A percentile compares a stretch with the other conserved stretches of the same genome.
phyloP scores from a whole-genome alignment of 208 protist genomes.

The Leishmania amazonensis region DNA sequence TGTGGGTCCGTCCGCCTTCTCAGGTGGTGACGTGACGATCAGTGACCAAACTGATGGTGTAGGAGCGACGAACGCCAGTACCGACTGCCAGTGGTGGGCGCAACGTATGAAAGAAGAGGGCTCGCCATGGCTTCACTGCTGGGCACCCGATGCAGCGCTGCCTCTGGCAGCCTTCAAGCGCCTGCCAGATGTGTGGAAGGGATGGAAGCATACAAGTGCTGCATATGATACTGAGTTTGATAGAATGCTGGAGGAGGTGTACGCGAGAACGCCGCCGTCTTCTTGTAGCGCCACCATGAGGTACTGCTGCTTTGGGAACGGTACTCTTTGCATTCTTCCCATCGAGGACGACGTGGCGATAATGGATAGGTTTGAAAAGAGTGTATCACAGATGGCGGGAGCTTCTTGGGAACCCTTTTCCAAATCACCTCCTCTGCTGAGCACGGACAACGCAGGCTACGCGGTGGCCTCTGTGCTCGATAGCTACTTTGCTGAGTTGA shows the following conservation, averaged over 20 bases:
- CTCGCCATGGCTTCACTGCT: constrained; percentile 1
- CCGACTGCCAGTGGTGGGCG: constrained; percentile 4
- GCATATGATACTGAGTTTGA: constrained; percentile 5
- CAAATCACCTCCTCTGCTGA: neutral
- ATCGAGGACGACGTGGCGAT: neutral
- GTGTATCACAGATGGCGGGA: neutral
- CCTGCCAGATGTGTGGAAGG: constrained; percentile 15
- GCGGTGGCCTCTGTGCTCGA: neutral
- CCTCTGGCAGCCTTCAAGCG: neutral
- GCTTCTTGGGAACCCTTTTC: neutral
- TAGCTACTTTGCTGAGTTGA: constrained; percentile 6
- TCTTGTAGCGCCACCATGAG: neutral
- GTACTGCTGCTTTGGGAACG: constrained; percentile 27
- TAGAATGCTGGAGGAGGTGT: constrained; percentile 1
- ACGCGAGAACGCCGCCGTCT: neutral
- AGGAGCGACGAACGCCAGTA: neutral
- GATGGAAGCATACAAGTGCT: constrained; percentile 11
- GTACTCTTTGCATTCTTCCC: constrained; percentile 1
- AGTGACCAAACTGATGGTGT: neutral
- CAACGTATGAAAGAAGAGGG: neutral
- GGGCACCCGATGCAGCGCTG: constrained; percentile 21
- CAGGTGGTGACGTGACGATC: neutral
- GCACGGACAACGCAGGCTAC: neutral
- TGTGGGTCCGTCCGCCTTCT: neutral
- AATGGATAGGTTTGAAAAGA: neutral